A percentile compares a stretch with the other conserved stretches of the same genome.
These are phyloP conservation scores for Diplodia seriata DNA, from an alignment of 2,329 filamentous ascomycete species.

Conservation along the genomic window DNA sequence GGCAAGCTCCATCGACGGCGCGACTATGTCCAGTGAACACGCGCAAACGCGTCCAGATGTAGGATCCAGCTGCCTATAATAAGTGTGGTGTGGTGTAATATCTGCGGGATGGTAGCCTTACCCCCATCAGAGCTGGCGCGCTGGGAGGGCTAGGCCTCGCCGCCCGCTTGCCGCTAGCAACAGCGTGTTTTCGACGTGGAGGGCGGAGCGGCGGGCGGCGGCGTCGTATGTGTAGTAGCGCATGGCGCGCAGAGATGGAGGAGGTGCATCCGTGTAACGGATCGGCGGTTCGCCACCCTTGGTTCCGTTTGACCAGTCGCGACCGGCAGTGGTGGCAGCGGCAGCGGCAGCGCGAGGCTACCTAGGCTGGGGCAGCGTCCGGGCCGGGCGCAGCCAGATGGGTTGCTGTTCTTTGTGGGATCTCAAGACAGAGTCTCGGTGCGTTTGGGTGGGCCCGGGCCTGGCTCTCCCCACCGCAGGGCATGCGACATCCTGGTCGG, in stretches of 20 bases:
- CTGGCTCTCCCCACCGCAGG: not conserved
- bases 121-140: too few species aligned
- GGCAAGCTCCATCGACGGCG: too few species aligned
- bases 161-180: not conserved
- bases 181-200: not conserved
- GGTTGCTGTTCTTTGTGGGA: too few species aligned
- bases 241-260: not conserved
- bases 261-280: not conserved
- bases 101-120: too few species aligned
- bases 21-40: too few species aligned
- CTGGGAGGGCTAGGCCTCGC: too few species aligned
- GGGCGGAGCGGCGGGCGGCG: not conserved
- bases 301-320: not conserved
- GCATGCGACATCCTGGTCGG: not conserved
- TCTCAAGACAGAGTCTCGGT: too few species aligned
- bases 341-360: not conserved
- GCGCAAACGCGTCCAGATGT: too few species aligned
- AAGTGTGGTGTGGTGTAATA: too few species aligned
- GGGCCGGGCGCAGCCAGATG: too few species aligned
- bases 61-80: too few species aligned
- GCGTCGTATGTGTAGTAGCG: not conserved
- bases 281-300: not conserved
- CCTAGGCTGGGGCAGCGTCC: not conserved
- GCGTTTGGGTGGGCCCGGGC: not conserved
- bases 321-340: too few species aligned